Evolutionary conservation across 768 basidiomycete genomes (phyloP), one percentile per base, ranked within the genome.

Genomic region (Austroboletus eburneus): DNA sequence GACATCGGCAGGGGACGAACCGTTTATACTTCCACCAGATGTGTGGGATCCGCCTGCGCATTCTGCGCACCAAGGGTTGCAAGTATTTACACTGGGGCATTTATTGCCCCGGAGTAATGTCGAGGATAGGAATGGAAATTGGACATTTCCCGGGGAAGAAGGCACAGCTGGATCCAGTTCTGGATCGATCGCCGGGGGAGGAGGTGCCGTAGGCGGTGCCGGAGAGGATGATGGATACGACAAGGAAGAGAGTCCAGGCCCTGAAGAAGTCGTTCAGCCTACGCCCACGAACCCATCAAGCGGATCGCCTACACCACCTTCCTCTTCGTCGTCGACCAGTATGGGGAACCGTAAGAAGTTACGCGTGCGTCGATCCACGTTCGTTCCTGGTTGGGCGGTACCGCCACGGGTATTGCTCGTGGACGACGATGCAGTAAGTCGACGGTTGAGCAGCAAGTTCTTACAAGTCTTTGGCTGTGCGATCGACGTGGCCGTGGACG

Each of bases 381-480:
- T 86, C 56, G 87, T 91, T 0, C 91, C 91, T 0, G 88, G 85
- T 2, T 94, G 91, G 91, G 86, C 89, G 0, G 87, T 92, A 0
- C 87, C 91, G 0, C 95, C 95, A 5, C 73, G 88, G 0, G 93
- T 98, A 45, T 66, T 97, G 42, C 77, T 98, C 8, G 95, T 98
- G 9, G 95, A 98, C 65, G 95, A 98, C 66, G 95, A 98, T 59
- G 85, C 85, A 5, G 92, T 98, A 22, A 92, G 86, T 63, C 69
- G 94, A 47, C 85, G 84, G 62, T 68, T 98, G 47, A 85, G 87
- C 52, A 87, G 82, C 73, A 96, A 94, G 70, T 95, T 97, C 64
- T 66, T 98, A 63, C 87, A 95, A 69, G 88, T 96, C 36, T 93
- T 94, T 67, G 95, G 95, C 32, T 96, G 94, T 66, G 83, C 84